Evolutionary conservation across 2,329 filamentous ascomycete species (phyloP).

Genomic region (Trichoderma koningii): DNA sequence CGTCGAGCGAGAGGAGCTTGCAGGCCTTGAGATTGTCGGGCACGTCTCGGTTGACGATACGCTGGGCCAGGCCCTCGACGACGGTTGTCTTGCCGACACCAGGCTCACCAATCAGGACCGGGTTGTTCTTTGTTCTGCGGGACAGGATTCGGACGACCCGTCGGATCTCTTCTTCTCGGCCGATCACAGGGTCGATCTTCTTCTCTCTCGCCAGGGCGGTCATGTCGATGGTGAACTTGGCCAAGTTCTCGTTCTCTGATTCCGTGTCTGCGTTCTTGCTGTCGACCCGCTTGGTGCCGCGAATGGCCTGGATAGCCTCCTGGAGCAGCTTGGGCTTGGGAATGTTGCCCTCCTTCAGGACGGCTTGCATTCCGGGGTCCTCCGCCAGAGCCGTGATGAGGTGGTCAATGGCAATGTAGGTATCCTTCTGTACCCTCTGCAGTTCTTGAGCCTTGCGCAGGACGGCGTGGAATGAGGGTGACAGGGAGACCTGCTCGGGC

Average conservation of each 20-base stretch:
- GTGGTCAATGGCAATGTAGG: slow-evolving; percentile 91
- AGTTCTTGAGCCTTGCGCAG: slow-evolving; percentile 83
- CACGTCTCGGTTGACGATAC: slow-evolving; percentile 95
- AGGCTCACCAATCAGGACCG: slow-evolving; percentile 94
- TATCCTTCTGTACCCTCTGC: slow-evolving; percentile 97
- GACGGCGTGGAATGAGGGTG: slow-evolving; percentile 78
- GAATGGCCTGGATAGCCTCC: slow-evolving; percentile 85
- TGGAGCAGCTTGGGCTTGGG: slow-evolving; percentile 90
- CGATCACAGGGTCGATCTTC: slow-evolving; percentile 97
- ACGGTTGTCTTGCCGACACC: slow-evolving; percentile 99
- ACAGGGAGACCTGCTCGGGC: slow-evolving; percentile 81
- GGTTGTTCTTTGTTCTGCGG: slow-evolving; percentile 96
- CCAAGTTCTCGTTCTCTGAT: slow-evolving; percentile 89
- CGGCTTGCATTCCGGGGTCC: slow-evolving; percentile 71
- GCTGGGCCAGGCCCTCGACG: slow-evolving; percentile 90
- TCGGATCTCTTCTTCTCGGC: slow-evolving; percentile 92
- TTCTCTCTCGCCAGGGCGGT: slow-evolving; percentile 94
- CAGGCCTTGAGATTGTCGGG: slow-evolving; percentile 93
- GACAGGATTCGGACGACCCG: slow-evolving; percentile 90
- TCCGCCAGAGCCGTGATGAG: slow-evolving; percentile 84
- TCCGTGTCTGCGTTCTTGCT: slow-evolving; percentile 95
- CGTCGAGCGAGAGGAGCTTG: slow-evolving; percentile 91
- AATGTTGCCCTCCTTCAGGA: slow-evolving; percentile 83
- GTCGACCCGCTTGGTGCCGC: slow-evolving; percentile 90
- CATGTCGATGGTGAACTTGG: slow-evolving; percentile 99